Base-by-base conservation (phyloP, 228 moss, liverwort and hornwort genomes). In the Sphagnum fallax region DNA sequence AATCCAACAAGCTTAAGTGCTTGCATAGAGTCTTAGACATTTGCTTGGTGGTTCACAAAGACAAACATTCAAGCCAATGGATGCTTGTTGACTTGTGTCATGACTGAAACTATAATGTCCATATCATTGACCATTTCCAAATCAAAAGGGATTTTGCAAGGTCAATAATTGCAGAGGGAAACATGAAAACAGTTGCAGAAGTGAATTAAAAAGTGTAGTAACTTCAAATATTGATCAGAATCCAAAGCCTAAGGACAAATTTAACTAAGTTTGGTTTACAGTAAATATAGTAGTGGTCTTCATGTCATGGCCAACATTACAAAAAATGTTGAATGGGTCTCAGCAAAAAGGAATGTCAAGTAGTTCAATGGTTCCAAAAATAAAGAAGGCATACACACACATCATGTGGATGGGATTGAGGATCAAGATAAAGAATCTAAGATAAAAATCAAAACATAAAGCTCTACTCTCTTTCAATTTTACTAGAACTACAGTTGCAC, bases 1-100 rank as follows among this genome's bases (percentile, higher is more conserved):
- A 86, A 89, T 70, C 89, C 89, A 66, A 85, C 85, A 65, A 86
- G 89, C 60, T 71, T 89, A 64, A 89, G 89, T 68, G 78, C 86
- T 53, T 83, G 86, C 53, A 86, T 89, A 2, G 89, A 89, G 78
- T 78, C 72, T 70, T 86, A 71, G 86, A 86, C 89, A 7, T 66
- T 86, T 86, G 71, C 0, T 10, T 74, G 16, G 66, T 79, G 32
- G 78, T 83, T 0, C 70, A 83, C 61, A 69, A 78, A 67, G 78
- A 75, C 68, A 70, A 65, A 8, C 81, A 83, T 64, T 86, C 89
- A 47, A 89, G 89, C 75, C 83, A 81, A 69, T 89, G 89, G 89
- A 78, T 81, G 12, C 82, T 86, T 47, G 77, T 78, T 50, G 86
- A 83, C 66, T 57, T 79, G 6, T 65, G 58, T 52, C 78, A 77